Conservation (phyloP, 208 protist genomes). For the Acanthamoeba healyi region DNA sequence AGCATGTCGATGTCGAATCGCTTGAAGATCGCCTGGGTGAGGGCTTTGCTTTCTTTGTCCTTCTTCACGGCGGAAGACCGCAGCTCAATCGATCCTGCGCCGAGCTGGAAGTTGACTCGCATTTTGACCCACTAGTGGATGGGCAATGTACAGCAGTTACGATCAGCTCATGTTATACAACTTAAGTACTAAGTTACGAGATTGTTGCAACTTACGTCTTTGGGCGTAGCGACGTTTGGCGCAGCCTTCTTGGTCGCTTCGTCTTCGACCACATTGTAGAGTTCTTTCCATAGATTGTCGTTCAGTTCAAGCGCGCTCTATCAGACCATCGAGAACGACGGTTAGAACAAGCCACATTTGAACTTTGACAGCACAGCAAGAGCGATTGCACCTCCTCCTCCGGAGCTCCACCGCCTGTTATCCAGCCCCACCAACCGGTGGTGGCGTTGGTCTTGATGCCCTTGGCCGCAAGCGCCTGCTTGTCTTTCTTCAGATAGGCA, state of each 20-base stretch:
- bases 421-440: constrained; percentile 52
- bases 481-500: constrained; percentile 60
- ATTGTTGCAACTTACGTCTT: neutral
- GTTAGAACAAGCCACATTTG: no score
- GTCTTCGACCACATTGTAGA: constrained; percentile 34
- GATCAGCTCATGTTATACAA: neutral
- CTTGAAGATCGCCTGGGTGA: constrained; percentile 63
- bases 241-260: constrained; percentile 34
- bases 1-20: constrained; percentile 11
- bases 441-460: constrained; percentile 61
- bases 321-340: no score
- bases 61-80: constrained; percentile 14
- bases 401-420: neutral
- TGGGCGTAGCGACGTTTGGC: neutral
- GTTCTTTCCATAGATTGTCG: constrained; percentile 69
- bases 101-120: constrained; percentile 43
- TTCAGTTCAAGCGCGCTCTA: constrained; percentile 42
- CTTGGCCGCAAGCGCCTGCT: constrained; percentile 2
- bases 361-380: neutral
- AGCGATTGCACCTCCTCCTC: neutral
- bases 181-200: neutral
- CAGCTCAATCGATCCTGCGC: constrained; percentile 21
- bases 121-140: constrained; percentile 32
- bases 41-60: neutral
- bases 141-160: no score